Base-by-base conservation (phyloP, 345 rosid species). In the Citrus glauca region DNA sequence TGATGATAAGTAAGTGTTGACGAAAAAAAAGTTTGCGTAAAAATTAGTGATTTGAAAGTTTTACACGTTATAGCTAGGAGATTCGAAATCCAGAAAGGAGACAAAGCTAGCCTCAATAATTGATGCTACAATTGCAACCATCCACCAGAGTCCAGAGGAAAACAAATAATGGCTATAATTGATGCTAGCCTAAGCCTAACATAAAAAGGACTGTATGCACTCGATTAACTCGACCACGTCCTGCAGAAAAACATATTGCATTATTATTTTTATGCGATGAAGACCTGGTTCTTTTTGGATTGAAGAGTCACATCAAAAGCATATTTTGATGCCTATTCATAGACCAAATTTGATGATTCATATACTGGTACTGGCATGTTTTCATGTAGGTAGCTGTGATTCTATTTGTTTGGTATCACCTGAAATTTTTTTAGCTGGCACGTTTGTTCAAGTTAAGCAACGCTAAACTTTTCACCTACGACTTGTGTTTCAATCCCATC, bases 321-420 rank as follows among this genome's bases (percentile, higher is more conserved):
- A 38, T 17, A 48, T 50, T 64, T 53, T 55, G 72, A 25, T 55
- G 66, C 42, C 32, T 37, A 56, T 53, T 55, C 68, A 19, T 57
- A 40, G 40, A 66, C 77, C 69, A 78, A 75, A 65, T 69, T 32
- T 42, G 17, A 10, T 7, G 16, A 9, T 30, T 14, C 4, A 20
- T 37, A 16, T 19, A 19, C 0, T 27, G 48, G 3, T n/a, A 40
- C 5, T n/a, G 16, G 45, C 33, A 53, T 48, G 68, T 67, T 70
- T 71, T 66, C 37, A 30, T 72, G 7, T 9, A 66, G 78, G 73
- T 71, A 78, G 72, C 50, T 59, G 50, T 61, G 83, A 67, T 66
- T 74, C 77, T 75, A 61, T 74, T 78, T 75, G 78, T 78, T 72
- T 78, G 78, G 78, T 75, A 73, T 72, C 76, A 71, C 74, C 77